Evolutionary conservation across 805 yeast genomes (phyloP).

Genomic region (Blastobotrys robertii): DNA sequence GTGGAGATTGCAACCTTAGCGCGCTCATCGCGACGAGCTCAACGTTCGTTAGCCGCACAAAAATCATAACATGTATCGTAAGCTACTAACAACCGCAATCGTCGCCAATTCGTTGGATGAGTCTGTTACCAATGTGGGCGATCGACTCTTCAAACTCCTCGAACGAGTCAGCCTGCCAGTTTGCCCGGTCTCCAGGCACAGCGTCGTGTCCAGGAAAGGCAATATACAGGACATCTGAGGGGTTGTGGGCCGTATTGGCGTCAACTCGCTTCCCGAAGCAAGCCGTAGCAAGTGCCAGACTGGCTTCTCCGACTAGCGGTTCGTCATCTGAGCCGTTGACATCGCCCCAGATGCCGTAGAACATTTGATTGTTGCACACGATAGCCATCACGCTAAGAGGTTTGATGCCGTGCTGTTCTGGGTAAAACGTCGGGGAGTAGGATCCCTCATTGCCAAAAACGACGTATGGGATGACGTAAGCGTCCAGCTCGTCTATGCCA

Average conservation of each 20-base stretch:
- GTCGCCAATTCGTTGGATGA: not conserved
- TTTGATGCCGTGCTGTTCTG: not conserved
- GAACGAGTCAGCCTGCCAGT: constrained; percentile 4
- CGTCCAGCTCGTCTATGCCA: constrained; percentile 1
- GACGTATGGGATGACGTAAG: constrained; percentile 1
- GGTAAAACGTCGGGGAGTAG: constrained; percentile 1
- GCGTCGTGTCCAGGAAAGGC: constrained; percentile 4
- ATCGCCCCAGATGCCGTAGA: constrained; percentile 6
- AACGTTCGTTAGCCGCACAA: too few relatives aligned
- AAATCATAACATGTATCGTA: too few relatives aligned
- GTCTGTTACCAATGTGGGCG: not conserved
- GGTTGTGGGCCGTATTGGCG: constrained; percentile 1
- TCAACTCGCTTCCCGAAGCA: constrained; percentile 4
- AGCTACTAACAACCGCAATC: too few relatives aligned
- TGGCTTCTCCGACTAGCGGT: constrained; percentile 3
- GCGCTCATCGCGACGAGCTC: too few relatives aligned
- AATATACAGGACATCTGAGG: constrained; percentile 2
- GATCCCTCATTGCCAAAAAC: constrained; percentile 4
- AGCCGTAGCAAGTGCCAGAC: constrained; percentile 3
- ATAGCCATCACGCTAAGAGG: constrained; percentile 5
- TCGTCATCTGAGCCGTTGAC: constrained; percentile 2
- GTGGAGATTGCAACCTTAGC: too few relatives aligned
- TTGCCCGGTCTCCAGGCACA: constrained; percentile 3
- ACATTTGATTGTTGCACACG: constrained; percentile 1
- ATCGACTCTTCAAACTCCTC: constrained; percentile 4